Evolutionary conservation across 1,284 basidiomycete species (phyloP).

Genomic region (Pseudozyma hubeiensis): DNA sequence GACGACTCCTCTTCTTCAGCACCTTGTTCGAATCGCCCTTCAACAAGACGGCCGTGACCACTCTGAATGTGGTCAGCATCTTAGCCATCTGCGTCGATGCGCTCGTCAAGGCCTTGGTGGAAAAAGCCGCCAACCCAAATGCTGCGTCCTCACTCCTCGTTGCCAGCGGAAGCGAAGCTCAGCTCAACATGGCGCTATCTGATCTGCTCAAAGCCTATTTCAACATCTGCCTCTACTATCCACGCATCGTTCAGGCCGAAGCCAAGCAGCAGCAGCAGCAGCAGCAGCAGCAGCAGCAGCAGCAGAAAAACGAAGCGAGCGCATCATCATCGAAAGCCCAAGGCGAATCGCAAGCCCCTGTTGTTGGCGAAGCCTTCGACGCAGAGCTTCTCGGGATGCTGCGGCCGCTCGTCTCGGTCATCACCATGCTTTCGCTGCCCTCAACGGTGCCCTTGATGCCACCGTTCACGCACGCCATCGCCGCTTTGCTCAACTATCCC

Average conservation of each 20-base stretch:
- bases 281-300: conserved; percentile 12
- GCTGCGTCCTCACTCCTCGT: conserved; percentile 16
- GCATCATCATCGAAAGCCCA: neutral
- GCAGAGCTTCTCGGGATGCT: conserved; percentile 45
- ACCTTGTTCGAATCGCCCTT: conserved; percentile 62
- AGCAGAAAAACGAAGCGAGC: neutral
- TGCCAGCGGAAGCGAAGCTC: conserved; percentile 36
- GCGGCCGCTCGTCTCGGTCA: conserved; percentile 41
- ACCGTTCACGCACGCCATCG: conserved; percentile 60
- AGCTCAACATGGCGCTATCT: conserved; percentile 45
- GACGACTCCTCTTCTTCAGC: conserved; percentile 58
- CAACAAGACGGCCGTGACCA: conserved; percentile 53
- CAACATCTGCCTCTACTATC: conserved; percentile 63
- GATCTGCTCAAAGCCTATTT: conserved; percentile 62
- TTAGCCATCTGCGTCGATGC: conserved; percentile 34
- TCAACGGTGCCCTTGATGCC: conserved; percentile 45
- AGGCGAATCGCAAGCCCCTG: conserved; percentile 5
- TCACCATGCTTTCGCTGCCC: conserved; percentile 32
- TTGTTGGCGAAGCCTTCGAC: conserved; percentile 48
- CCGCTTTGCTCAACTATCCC: conserved; percentile 60
- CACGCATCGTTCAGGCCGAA: conserved; percentile 40
- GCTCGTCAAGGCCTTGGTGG: conserved; percentile 22
- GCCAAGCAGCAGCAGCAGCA: conserved; percentile 21
- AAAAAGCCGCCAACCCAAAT: conserved; percentile 15
- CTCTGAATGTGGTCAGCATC: conserved; percentile 30